Evolutionary conservation across 2,329 filamentous ascomycete genomes (phyloP), one percentile per base, ranked within the genome.

Genomic region (Fusarium sp.): DNA sequence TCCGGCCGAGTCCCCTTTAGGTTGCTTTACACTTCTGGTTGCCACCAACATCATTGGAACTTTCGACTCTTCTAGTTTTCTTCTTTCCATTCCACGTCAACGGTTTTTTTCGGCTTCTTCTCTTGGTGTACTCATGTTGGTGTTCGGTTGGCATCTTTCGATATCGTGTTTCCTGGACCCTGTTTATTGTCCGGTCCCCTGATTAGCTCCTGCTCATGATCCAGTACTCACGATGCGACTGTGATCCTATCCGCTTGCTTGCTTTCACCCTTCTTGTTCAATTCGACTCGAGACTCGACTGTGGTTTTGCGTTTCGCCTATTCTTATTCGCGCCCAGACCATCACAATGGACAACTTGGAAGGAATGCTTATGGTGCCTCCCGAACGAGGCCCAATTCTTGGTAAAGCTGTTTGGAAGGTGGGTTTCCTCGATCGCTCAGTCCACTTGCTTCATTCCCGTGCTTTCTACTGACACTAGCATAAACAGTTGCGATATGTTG

Each of bases 401-500:
- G 83, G 83, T 43, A 78, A 83, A 67, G 80, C 83, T 48, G 70
- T 82, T 46, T 86, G 84, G 84, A 86, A 86, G 82, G 84, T 85
- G 71, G 51, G 79, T 64, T 32, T 44, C 43, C 13, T 46, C n/a
- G 6, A 41, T 51, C 23, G 15, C 51, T 50, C 39, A 51, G 47
- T 64, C n/a, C 25, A 52, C 40, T 32, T 10, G 23, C 40, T 40
- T 8, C 45, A 35, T 32, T 43, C 27, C 19, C 25, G 33, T n/a
- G 32, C 53, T 30, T 20, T 19, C 44, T 63, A 55, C 66, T 57
- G 50, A 61, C 54, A 66, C 27, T 73, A 43, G 73, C 39, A 58
- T 62, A 44, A 45, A 37, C 74, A 90, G 87, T 72, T 83, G 73
- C 87, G 88, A 77, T 89, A 87, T 76, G 83, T 90, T 47, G 81